Conservation (phyloP, 495 filamentous ascomycete genomes). For the Bathelium albidoporum region DNA sequence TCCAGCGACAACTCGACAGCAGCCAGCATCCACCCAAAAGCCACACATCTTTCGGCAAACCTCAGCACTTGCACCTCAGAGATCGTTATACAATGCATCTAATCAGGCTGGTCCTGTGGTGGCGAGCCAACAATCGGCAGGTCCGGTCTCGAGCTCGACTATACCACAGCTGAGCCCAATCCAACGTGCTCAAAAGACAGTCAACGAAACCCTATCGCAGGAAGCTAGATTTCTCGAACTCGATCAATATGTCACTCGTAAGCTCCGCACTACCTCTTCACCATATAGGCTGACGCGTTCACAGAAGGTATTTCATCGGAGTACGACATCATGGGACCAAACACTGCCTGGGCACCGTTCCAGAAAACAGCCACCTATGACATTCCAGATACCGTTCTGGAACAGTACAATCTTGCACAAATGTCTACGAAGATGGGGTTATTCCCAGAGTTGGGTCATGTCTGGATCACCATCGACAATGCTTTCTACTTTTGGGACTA, state of each 20-base stretch:
- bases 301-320: conserved; percentile 80
- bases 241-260: conserved; percentile 82
- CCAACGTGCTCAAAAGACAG: conserved; percentile 68
- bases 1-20: conserved; percentile 20
- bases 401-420: conserved; percentile 75
- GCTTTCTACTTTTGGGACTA: conserved; percentile 97
- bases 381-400: conserved; percentile 80
- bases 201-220: conserved; percentile 63
- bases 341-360: conserved; percentile 76
- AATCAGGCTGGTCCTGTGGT: neutral
- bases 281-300: conserved; percentile 7
- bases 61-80: conserved; percentile 10
- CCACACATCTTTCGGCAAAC: conserved; percentile 22
- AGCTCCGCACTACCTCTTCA: too few relatives aligned
- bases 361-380: conserved; percentile 69
- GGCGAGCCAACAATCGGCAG: neutral
- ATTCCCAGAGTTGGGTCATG: conserved; percentile 85
- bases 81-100: conserved; percentile 12
- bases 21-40: conserved; percentile 4
- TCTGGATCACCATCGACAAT: conserved; percentile 93
- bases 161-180: conserved; percentile 46
- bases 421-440: conserved; percentile 82
- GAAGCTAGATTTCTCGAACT: conserved; percentile 82
- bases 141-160: neutral
- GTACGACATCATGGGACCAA: conserved; percentile 60